Base-by-base conservation (phyloP, 2,329 filamentous ascomycete genomes). In the Aquanectria penicillioides region DNA sequence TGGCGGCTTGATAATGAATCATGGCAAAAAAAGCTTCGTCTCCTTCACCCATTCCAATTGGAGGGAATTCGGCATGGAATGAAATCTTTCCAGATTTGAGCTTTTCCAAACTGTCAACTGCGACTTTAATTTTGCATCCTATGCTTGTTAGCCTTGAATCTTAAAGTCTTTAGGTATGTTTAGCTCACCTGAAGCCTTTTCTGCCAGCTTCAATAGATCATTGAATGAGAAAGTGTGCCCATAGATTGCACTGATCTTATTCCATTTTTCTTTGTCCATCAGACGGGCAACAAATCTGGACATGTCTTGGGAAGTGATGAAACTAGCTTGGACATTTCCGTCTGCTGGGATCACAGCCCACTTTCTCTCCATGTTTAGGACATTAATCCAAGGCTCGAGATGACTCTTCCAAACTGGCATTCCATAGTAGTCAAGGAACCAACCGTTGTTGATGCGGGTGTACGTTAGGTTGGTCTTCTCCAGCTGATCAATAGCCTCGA, bases 381-480 rank as follows among this genome's bases (percentile, higher is more conserved):
- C n/a, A 5, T 69, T 69, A 22, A 69, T 57, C 67, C 67, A 69
- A 1, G 67, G 67, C 3, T 65, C 56, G 4, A 68, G n/a, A 10
- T 69, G 29, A 0, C 59, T 62, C 26, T 64, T 53, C 54, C 66
- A 61, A 15, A 53, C 11, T 0, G 69, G 70, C 61, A 69, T 61
- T 15, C 66, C 70, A 2, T 69, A 72, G 49, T 71, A 72, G 23
- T 72, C 70, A 2, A 69, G 53, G 33, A 72, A 70, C 59, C 62
- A 68, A 2, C 66, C 69, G 10, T 62, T 68, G 2, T 31, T 43
- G 2, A 71, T 37, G 3, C 66, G 69, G 0, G 69, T 71, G 10
- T 62, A 67, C 0, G 4, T 22, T 0, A 67, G 44, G 2, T 13
- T 18, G 0, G 62, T 67, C 5, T 59, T 51, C 9, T 64, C 59